Base-by-base conservation (phyloP, 306 rosid genomes). In the Lathyrus sativus region DNA sequence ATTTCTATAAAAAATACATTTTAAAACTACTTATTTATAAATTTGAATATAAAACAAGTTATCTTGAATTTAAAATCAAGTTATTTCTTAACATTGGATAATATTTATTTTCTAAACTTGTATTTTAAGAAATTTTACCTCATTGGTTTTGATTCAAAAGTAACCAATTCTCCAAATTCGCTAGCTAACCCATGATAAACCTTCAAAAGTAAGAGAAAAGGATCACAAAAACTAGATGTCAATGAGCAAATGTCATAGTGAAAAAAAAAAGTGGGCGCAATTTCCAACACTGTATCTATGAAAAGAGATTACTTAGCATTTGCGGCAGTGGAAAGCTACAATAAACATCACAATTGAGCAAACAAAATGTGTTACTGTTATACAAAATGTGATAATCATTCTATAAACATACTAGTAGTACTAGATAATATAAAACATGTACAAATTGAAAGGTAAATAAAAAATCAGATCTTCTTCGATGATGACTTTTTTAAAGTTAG, bases 271-370 rank as follows among this genome's bases (percentile, higher is more conserved):
- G n/a, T 31, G 11, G 53, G 45, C 13, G 42, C 58, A 26, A 37
- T 11, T 10, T n/a, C 86, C 63, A 70, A 92, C 7, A 4, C 7
- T 4, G 44, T 54, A 33, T 63, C 22, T 19, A 50, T 75, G 70
- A 59, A 79, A 65, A 55, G 60, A 70, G 63, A 38, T 85, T 84
- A 93, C 97, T 95, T 1, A 93, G 87, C 97, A 93, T 93, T 82
- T 82, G 89, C 41, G 95, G 86, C 46, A 93, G 86, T 0, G 97
- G 97, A 82, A 93, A 93, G 78, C 92, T 90, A 77, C 87, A 88
- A 86, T 96, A 93, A 68, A 93, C 95, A 72, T 93, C 99, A 39
- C 95, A 90, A 67, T 93, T 93, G 77, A 90, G 89, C 0, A 90
- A 93, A 78, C 81, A 90, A 84, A 76, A 93, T 86, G 79, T 85